phyloP scores from a whole-genome alignment of 139 green algal genomes.

The Tetraselmis striata region DNA sequence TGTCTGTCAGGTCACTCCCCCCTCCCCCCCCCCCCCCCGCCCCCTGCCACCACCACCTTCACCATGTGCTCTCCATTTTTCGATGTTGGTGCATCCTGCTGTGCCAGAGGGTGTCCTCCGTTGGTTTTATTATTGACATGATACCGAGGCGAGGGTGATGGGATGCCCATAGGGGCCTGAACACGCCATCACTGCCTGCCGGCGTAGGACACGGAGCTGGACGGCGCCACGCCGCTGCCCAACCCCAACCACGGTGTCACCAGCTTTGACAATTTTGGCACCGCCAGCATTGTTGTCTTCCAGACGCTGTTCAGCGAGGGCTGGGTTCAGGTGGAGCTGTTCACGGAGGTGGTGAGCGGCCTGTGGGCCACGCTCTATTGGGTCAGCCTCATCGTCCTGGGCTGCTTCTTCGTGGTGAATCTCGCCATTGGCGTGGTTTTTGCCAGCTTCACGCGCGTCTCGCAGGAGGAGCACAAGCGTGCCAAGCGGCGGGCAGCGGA shows the following conservation, averaged over 20 bases:
- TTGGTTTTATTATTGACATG: too few species aligned
- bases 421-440: slow-evolving; percentile 6
- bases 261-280: slow-evolving; percentile 10
- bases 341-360: background rate
- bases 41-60: background rate
- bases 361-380: background rate
- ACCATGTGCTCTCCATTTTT: too few species aligned
- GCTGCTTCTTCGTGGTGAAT: slow-evolving; percentile 13
- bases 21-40: background rate
- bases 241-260: slow-evolving; percentile 10
- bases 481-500: background rate
- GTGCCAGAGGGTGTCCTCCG: too few species aligned
- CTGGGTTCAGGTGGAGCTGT: background rate
- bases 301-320: slow-evolving; percentile 4
- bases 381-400: slow-evolving; percentile 3
- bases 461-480: background rate
- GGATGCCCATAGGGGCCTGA: too few species aligned
- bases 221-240: background rate
- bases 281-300: slow-evolving; percentile 1
- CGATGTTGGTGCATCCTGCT: too few species aligned
- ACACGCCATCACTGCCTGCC: too few species aligned
- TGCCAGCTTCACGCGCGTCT: background rate
- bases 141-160: too few species aligned
- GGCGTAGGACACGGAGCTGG: background rate
- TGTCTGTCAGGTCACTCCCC: background rate